A percentile compares a stretch with the other conserved stretches of the same genome.
These are phyloP conservation scores for Tetragonia tetragonoides DNA, from an alignment of 148 eudicot genomes.

Conservation along the genomic window DNA sequence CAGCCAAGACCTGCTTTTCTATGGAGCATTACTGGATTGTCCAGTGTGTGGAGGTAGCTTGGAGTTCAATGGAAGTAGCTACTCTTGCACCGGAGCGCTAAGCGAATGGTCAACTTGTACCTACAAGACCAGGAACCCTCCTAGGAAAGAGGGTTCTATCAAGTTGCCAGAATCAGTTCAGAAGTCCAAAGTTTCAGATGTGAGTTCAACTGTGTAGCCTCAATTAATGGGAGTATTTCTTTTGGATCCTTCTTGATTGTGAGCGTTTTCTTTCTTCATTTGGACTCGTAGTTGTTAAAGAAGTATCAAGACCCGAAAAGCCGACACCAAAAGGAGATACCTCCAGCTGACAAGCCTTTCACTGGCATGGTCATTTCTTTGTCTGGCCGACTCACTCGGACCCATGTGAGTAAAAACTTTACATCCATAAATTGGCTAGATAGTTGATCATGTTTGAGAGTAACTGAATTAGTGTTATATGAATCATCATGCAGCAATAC, in stretches of 20 bases:
- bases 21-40: slow-evolving; percentile 63
- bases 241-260: too few relatives aligned
- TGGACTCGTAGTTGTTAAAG: slow-evolving; percentile 44
- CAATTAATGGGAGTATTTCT: not conserved
- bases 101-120: slow-evolving; percentile 84
- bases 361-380: slow-evolving; percentile 60
- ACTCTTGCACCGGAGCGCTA: slow-evolving; percentile 52
- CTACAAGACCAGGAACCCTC: slow-evolving; percentile 56
- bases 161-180: slow-evolving; percentile 57
- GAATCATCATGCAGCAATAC: slow-evolving; percentile 42
- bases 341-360: slow-evolving; percentile 54
- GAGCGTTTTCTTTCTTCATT: not conserved
- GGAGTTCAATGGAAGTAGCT: slow-evolving; percentile 45
- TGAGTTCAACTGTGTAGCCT: slow-evolving; percentile 22
- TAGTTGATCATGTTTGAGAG: not conserved
- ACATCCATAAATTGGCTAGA: not conserved
- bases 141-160: slow-evolving; percentile 43
- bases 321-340: slow-evolving; percentile 40
- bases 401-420: slow-evolving; percentile 48
- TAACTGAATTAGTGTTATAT: not conserved
- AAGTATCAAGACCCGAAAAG: slow-evolving; percentile 45
- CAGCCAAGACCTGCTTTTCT: slow-evolving; percentile 73
- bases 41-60: slow-evolving; percentile 52
- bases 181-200: slow-evolving; percentile 51
- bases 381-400: slow-evolving; percentile 68